Evolutionary conservation across 371 early-diverging fungal genomes (phyloP).

Genomic region (Catenaria anguillulae): DNA sequence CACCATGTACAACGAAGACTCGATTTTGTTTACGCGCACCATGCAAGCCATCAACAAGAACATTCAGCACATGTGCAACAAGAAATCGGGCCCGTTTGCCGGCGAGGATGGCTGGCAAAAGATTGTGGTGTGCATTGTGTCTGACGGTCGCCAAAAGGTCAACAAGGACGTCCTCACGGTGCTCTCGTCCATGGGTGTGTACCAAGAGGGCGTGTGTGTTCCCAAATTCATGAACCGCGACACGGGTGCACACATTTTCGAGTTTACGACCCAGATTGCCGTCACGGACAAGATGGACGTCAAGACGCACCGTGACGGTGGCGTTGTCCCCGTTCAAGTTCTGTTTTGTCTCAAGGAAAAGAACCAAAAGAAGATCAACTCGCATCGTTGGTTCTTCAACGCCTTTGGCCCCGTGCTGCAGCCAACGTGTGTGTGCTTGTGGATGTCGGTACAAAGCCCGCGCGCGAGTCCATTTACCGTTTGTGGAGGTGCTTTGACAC

Average conservation of each 20-base stretch:
- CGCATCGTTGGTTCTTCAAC: slow-evolving; percentile 95
- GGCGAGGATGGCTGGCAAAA: slow-evolving; percentile 78
- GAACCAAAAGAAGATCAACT: slow-evolving; percentile 63
- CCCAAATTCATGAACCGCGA: slow-evolving; percentile 25
- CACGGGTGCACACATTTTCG: slow-evolving; percentile 64
- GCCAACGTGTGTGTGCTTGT: slow-evolving; percentile 72
- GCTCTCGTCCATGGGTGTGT: slow-evolving; percentile 72
- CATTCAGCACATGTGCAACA: slow-evolving; percentile 65
- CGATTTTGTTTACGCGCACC: slow-evolving; percentile 66
- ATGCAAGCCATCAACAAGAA: slow-evolving; percentile 74
- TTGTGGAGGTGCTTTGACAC: slow-evolving; percentile 13
- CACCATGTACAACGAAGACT: slow-evolving; percentile 58
- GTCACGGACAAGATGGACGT: slow-evolving; percentile 49
- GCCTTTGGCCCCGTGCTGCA: slow-evolving; percentile 69
- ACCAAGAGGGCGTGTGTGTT: slow-evolving; percentile 68
- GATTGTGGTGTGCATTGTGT: slow-evolving; percentile 61
- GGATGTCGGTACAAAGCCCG: slow-evolving; percentile 86
- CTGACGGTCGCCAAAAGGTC: slow-evolving; percentile 39
- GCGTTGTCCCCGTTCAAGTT: slow-evolving; percentile 75
- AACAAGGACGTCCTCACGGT: slow-evolving; percentile 59
- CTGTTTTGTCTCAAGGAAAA: slow-evolving; percentile 66
- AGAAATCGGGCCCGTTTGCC: slow-evolving; percentile 63
- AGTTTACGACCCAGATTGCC: slow-evolving; percentile 75
- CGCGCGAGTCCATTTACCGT: slow-evolving; percentile 60
- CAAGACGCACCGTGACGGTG: slow-evolving; percentile 25